These are phyloP conservation scores for Fraxinus sp. DNA, from an alignment of 305 asterid genomes.

Conservation along the genomic window DNA sequence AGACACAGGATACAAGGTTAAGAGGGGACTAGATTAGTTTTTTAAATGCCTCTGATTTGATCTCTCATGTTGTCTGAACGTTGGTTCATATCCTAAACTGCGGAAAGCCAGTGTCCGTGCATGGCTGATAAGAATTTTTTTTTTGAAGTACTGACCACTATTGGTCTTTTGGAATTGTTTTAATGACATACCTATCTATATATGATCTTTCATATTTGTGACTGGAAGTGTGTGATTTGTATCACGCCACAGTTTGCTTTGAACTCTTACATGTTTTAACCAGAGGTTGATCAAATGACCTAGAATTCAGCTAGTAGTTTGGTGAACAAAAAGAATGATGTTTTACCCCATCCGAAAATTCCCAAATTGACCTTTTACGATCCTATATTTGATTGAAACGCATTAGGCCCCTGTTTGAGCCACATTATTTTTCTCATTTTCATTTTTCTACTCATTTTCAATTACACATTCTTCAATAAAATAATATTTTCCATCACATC, in stretches of 20 bases:
- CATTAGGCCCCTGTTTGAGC: background rate
- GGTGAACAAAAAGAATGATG: background rate
- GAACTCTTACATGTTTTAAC: background rate
- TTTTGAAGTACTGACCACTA: background rate
- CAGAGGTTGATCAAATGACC: background rate
- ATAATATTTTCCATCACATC: too few relatives aligned
- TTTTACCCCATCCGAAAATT: background rate
- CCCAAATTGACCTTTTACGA: background rate
- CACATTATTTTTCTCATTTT: too few relatives aligned
- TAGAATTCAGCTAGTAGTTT: background rate
- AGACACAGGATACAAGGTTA: background rate
- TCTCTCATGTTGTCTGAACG: background rate
- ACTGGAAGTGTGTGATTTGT: background rate
- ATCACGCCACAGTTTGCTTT: background rate
- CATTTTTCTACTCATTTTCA: too few relatives aligned
- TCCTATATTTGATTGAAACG: background rate
- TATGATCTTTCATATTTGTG: background rate
- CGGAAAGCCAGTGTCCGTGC: background rate
- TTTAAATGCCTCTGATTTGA: background rate
- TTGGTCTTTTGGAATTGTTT: background rate
- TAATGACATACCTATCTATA: background rate
- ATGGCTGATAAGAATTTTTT: background rate
- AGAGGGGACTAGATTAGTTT: background rate
- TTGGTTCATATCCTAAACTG: background rate
- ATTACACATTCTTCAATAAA: too few relatives aligned